Conservation (phyloP, 805 yeast genomes). For the Candida easanensis region DNA sequence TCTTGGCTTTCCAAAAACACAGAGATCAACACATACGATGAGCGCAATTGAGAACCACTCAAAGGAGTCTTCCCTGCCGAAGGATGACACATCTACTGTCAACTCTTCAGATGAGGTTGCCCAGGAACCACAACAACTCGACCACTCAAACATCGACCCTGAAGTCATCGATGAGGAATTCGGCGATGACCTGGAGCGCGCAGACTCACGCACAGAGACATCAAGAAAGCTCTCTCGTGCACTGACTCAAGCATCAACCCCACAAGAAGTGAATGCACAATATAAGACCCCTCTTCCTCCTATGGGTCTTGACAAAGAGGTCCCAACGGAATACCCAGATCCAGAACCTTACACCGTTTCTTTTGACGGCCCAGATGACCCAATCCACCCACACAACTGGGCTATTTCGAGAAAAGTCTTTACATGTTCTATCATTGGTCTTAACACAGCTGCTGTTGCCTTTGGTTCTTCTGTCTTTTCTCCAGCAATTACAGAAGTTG, state of each 20-base stretch:
- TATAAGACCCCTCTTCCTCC: constrained; percentile 41
- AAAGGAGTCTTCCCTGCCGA: background rate
- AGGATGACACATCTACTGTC: background rate
- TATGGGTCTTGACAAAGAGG: constrained; percentile 65
- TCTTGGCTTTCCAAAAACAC: no score
- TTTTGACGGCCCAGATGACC: constrained; percentile 78
- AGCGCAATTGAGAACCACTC: background rate
- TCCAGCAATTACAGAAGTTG: constrained; percentile 49
- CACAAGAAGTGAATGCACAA: constrained; percentile 29
- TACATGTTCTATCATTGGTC: constrained; percentile 46
- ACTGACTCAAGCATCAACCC: constrained; percentile 36
- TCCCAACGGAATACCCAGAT: constrained; percentile 48
- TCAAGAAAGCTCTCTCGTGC: constrained; percentile 39
- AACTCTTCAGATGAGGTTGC: background rate
- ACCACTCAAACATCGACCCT: background rate
- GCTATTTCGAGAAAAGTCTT: constrained; percentile 42
- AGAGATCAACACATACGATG: background rate
- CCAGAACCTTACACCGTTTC: constrained; percentile 64
- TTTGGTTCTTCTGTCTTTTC: constrained; percentile 87
- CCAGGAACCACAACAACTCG: background rate
- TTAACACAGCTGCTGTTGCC: constrained; percentile 49
- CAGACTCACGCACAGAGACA: constrained; percentile 9
- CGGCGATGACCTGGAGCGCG: constrained; percentile 10
- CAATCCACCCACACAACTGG: constrained; percentile 81
- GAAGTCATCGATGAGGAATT: constrained; percentile 8